phyloP scores from a whole-genome alignment of 805 yeast genomes.

The Barnettozyma sucrosica region DNA sequence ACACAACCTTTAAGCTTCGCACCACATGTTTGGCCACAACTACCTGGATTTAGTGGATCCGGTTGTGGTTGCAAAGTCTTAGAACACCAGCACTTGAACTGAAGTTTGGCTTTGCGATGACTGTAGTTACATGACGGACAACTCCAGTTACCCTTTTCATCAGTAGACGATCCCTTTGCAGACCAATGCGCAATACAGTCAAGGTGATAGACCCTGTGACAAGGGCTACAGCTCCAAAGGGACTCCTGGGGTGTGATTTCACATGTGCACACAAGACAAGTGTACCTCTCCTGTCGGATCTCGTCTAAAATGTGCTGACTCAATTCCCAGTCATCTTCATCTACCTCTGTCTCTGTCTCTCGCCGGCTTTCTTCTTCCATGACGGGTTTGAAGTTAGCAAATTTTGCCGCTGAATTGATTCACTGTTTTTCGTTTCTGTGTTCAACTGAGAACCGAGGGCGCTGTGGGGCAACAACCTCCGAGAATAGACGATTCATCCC shows the following conservation, averaged over 20 bases:
- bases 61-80: slow-evolving; percentile 60
- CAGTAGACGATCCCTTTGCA: slow-evolving; percentile 60
- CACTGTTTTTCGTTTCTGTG: not conserved
- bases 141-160: slow-evolving; percentile 60
- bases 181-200: slow-evolving; percentile 90
- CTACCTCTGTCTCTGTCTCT: not conserved
- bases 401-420: no score
- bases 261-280: slow-evolving; percentile 84
- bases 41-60: slow-evolving; percentile 63
- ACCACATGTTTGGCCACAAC: slow-evolving; percentile 84
- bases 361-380: slow-evolving; percentile 17
- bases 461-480: no score
- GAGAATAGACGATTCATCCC: no score
- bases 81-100: slow-evolving; percentile 85
- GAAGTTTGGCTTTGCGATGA: slow-evolving; percentile 42
- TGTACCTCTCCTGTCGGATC: slow-evolving; percentile 61
- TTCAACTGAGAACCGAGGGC: no score
- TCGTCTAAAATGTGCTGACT: slow-evolving; percentile 42
- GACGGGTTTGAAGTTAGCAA: no score
- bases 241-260: slow-evolving; percentile 61
- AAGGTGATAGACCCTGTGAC: slow-evolving; percentile 81
- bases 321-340: slow-evolving; percentile 25
- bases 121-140: slow-evolving; percentile 77
- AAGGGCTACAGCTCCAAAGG: slow-evolving; percentile 74
- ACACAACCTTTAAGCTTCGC: slow-evolving; percentile 50